Base-by-base conservation (phyloP, 129 eudicot genomes). In the Flaveria sonorensis region DNA sequence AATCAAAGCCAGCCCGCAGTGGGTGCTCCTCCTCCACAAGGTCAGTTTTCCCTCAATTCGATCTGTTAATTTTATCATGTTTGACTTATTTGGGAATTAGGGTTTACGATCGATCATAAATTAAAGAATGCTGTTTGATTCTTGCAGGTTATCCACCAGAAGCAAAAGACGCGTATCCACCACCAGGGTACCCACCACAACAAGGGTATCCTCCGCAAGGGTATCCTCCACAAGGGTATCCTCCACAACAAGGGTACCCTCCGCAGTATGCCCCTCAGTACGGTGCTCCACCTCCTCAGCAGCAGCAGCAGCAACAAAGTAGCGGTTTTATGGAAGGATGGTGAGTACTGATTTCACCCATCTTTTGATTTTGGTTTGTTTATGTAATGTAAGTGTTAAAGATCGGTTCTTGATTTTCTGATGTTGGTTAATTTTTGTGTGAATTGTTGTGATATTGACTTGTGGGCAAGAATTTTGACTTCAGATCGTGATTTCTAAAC, bases 21-120 rank as follows among this genome's bases (percentile, higher is more conserved):
- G 6, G 98, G 96, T 48, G 88, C 85, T 18, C 96, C 98, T 42
- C 93, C 98, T 19, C 89, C 96, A 8, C 97, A 89, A 89, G 97
- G 97, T 86, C 66, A 10, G 48, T 20, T 28, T 23, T 48, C 46
- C 3, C 3, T 48, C 64, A 62, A 63, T 75, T 43, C 23, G 26
- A 18, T 15, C 30, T 79, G 2, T 4, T 9, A 3, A 12, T 21
- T 30, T 19, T 6, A 15, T 43, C 62, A 5, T 18, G 28, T 19
- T 56, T 50, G 60, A 16, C 63, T 36, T 64, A 3, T n/a, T 45
- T 68, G 1, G 19, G 26, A 24, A 46, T 23, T 56, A 51, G 65
- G 73, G 71, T 57, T 62, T 74, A 28, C 3, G 45, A 66, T 72
- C 70, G 68, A 61, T 78, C 15, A 21, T 61, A 43, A n/a, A n/a